Evolutionary conservation across 2,329 filamentous ascomycete genomes (phyloP), one percentile per base, ranked within the genome.

Genomic region (Pseudogymnoascus sp.): DNA sequence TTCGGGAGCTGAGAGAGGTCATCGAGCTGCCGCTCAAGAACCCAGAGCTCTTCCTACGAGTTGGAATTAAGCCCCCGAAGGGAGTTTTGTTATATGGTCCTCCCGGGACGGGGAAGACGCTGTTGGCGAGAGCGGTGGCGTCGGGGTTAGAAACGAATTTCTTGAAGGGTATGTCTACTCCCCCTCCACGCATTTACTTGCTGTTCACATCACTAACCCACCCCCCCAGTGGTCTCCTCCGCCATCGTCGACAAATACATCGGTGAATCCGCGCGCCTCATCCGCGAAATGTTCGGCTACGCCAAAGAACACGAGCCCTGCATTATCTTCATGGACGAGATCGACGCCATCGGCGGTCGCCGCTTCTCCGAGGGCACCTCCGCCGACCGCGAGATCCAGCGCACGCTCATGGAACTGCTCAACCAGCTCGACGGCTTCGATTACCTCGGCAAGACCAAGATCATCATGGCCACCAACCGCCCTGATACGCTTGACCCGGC

Each of bases 311-410:
- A 99, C 76, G 94, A 99, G 77, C 94, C 94, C 39, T 99, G 94
- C 76, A 99, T 99, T 76, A 99, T 99, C 78, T 99, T 99, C 84
- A 99, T 99, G 94, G 95, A 99, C 82, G 94, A 99, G 79, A 99
- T 99, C 73, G 94, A 99, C 73, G 94, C 94, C 72, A 99, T 99
- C 72, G 94, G 94, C 75, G 95, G 95, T 66, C 86, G 95, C 71
- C 85, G 94, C 71, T 99, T 99, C 78, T 96, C 91, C 0, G 94
- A 99, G 76, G 94, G 95, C 69, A 99, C 94, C 60, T 96, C 92
- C 64, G 94, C 94, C 60, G 94, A 99, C 79, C 88, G 95, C 72
- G 94, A 99, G 77, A 99, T 99, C 70, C 94, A 99, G 79, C 88
- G 94, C 73, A 99, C 94, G 36, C 81, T 99, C 64, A 99, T 99